A percentile compares a stretch with the other conserved stretches of the same genome.
Evolutionary conservation across 805 yeast species (phyloP).

Genomic region (Lipomyces anomalus): DNA sequence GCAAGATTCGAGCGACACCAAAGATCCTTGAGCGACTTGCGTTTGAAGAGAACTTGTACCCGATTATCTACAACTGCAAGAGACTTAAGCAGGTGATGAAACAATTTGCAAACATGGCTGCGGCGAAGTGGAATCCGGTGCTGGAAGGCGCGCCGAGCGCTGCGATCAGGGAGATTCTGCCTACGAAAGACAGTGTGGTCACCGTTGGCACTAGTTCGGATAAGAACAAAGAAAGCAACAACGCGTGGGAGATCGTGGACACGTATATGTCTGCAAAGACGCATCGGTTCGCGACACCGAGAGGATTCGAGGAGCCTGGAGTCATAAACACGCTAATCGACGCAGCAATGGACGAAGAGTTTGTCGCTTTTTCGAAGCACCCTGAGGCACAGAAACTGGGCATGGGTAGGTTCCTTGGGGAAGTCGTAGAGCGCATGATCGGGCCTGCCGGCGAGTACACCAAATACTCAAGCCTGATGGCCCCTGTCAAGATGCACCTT

Average conservation of each 20-base stretch:
- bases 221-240: no score
- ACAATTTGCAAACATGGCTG: conserved; percentile 17
- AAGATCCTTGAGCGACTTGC: conserved; percentile 19
- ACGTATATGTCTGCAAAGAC: conserved; percentile 19
- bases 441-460: neutral
- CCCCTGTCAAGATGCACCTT: neutral
- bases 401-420: conserved; percentile 22
- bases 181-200: conserved; percentile 3
- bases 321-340: conserved; percentile 11
- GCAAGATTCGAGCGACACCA: conserved; percentile 11
- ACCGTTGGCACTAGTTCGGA: conserved; percentile 5
- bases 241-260: conserved; percentile 22
- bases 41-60: conserved; percentile 24
- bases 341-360: conserved; percentile 19
- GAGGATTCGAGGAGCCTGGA: conserved; percentile 8
- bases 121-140: conserved; percentile 20
- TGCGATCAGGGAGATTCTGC: conserved; percentile 7
- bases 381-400: conserved; percentile 13
- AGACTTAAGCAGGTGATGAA: conserved; percentile 16
- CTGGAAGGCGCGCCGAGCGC: conserved; percentile 12
- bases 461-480: neutral
- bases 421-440: conserved; percentile 17
- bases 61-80: conserved; percentile 14
- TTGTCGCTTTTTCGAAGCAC: conserved; percentile 10
- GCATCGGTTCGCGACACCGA: conserved; percentile 12